Base-by-base conservation (phyloP, 305 asterid genomes). In the Lippia alba region DNA sequence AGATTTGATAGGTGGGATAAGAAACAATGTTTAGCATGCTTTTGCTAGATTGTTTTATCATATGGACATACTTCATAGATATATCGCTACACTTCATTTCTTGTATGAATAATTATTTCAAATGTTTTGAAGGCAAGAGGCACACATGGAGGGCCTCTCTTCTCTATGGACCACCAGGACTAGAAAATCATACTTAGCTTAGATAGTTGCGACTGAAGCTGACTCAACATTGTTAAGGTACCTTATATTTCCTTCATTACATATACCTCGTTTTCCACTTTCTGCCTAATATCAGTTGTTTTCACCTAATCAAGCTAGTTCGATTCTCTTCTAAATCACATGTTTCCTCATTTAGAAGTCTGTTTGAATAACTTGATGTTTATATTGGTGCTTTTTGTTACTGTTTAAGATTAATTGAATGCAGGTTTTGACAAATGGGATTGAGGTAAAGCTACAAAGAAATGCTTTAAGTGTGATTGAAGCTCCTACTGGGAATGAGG, bases 171-270 rank as follows among this genome's bases (percentile, higher is more conserved):
- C 99, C 99, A 48, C 99, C 99, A 66, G 98, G 97, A 79, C 92
- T 97, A 12, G 99, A 98, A 71, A 94, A 81, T 94, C 99, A 60
- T 94, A 90, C 84, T 76, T 94, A 83, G 97, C 99, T 60, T 91
- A 94, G 86, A 97, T 97, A 79, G 97, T 94, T 76, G 99, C 99
- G 70, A 91, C 99, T 17, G 99, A 94, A 83, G 99, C 97, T 12
- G 99, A 89, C 79, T 94, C 99, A 18, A 94, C 96, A 6, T 92
- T 94, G 80, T 92, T 88, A 86, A 94, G 99, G 99, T 94, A 73
- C 55, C 51, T 77, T 81, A 60, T 59, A 56, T 40, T 19, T 64
- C 33, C 45, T 61, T 15, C 9, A 8, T n/a, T 49, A 12, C 44
- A 33, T 64, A 39, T 58, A 15, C 57, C 34, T 50, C 15, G 24